These are phyloP conservation scores for Dioszegia hungarica DNA, from an alignment of 768 basidiomycete genomes.

Conservation along the genomic window DNA sequence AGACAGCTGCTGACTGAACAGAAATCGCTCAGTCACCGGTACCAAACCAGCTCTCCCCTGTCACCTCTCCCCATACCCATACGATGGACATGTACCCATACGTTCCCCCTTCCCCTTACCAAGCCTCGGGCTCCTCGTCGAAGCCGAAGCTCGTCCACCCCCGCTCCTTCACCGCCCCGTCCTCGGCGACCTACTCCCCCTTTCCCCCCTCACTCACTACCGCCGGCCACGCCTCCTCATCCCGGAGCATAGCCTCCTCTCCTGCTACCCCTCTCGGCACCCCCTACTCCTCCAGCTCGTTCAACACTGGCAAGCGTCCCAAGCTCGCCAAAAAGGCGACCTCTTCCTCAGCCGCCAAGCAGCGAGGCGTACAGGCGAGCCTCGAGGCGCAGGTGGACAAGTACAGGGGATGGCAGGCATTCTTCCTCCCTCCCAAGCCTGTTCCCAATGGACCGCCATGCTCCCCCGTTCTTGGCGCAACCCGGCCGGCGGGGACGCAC, in stretches of 20 bases:
- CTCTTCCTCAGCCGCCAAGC: slow-evolving; percentile 12
- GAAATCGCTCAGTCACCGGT: too few species aligned
- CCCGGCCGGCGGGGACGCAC: background rate
- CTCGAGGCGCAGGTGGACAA: slow-evolving; percentile 36
- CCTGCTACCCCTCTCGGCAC: background rate
- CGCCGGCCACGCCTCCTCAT: slow-evolving; percentile 1
- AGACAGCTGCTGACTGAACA: too few species aligned
- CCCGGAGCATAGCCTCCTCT: slow-evolving; percentile 4
- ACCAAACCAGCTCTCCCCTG: too few species aligned
- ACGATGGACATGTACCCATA: slow-evolving; percentile 5
- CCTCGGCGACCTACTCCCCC: slow-evolving; percentile 60
- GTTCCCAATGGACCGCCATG: slow-evolving; percentile 36
- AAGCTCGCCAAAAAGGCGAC: slow-evolving; percentile 3
- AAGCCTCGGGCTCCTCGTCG: background rate
- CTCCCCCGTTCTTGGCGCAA: slow-evolving; percentile 23
- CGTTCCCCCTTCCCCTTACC: background rate
- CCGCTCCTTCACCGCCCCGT: slow-evolving; percentile 17
- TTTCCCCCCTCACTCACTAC: slow-evolving; percentile 68
- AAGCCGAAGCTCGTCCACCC: background rate
- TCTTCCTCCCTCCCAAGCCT: slow-evolving; percentile 30
- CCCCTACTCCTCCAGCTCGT: background rate
- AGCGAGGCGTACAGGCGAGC: slow-evolving; percentile 24
- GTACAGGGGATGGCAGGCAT: slow-evolving; percentile 36
- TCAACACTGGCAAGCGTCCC: slow-evolving; percentile 4
- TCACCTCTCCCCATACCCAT: background rate